Percentiles rank a stretch among this genome's conserved stretches.
Evolutionary conservation across 2,329 filamentous ascomycete genomes (phyloP).

Genomic region (Fusarium dlaminii): DNA sequence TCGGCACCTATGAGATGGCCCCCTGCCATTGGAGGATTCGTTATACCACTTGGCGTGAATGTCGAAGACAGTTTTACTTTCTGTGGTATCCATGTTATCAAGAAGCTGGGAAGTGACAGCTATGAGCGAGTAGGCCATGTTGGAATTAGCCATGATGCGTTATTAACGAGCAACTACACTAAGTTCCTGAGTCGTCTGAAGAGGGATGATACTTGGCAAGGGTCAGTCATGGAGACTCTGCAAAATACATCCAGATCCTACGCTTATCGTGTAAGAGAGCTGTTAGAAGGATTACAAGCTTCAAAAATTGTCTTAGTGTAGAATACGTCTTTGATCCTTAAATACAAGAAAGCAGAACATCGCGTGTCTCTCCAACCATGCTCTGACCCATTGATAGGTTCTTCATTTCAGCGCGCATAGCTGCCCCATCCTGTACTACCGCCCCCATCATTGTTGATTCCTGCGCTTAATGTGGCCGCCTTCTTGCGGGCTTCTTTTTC

Average conservation of each 20-base stretch:
- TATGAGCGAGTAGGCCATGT: not conserved
- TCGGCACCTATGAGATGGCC: not conserved
- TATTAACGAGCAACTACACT: not conserved
- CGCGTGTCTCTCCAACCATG: rapidly evolving
- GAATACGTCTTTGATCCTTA: rapidly evolving
- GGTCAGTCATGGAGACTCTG: rapidly evolving
- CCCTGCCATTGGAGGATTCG: rapidly evolving
- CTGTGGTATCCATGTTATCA: not conserved
- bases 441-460: not conserved
- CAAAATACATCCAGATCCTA: not conserved
- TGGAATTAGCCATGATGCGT: not conserved
- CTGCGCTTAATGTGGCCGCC: rapidly evolving
- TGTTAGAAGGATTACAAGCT: not conserved
- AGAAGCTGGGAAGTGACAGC: rapidly evolving
- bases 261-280: not conserved
- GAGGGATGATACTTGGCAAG: rapidly evolving
- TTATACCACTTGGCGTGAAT: not conserved
- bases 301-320: not conserved
- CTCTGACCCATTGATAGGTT: rapidly evolving
- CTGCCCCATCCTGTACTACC: not conserved
- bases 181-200: rapidly evolving
- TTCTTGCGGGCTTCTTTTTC: not conserved
- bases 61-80: not conserved
- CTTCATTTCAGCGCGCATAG: not conserved
- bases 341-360: not conserved